These are phyloP conservation scores for Lupinus albus DNA, from an alignment of 306 rosid species.

Conservation along the genomic window DNA sequence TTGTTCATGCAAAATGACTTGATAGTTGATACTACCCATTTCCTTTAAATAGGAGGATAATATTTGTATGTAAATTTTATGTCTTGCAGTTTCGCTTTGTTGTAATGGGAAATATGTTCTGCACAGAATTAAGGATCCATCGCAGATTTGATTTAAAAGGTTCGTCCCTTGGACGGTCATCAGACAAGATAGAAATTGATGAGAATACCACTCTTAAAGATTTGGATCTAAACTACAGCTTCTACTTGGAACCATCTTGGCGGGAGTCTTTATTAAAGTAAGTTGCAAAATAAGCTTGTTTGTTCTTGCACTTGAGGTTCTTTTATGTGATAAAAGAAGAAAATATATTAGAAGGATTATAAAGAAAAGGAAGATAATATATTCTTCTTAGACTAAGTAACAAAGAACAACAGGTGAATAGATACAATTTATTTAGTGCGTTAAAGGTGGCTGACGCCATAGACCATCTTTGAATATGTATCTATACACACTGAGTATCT, in stretches of 20 bases:
- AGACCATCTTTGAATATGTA: not conserved
- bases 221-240: conserved; percentile 77
- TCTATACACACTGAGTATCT: not conserved
- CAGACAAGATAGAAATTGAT: conserved; percentile 89
- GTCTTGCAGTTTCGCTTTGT: conserved; percentile 85
- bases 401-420: not conserved
- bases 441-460: not conserved
- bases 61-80: conserved; percentile 23
- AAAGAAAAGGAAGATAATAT: not conserved
- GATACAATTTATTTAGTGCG: not conserved
- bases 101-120: conserved; percentile 97
- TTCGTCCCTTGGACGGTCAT: conserved; percentile 86
- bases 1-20: conserved; percentile 31
- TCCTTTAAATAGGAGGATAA: conserved; percentile 41
- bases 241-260: conserved; percentile 95
- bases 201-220: conserved; percentile 91
- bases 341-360: not conserved
- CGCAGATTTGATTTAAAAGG: conserved; percentile 90
- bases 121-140: conserved; percentile 90
- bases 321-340: conserved; percentile 1
- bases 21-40: not conserved
- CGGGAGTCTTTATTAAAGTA: conserved; percentile 74
- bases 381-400: not conserved
- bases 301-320: conserved; percentile 13
- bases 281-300: conserved; percentile 35